Evolutionary conservation across 257 asterid species (phyloP).

Genomic region (Salvia hispanica): DNA sequence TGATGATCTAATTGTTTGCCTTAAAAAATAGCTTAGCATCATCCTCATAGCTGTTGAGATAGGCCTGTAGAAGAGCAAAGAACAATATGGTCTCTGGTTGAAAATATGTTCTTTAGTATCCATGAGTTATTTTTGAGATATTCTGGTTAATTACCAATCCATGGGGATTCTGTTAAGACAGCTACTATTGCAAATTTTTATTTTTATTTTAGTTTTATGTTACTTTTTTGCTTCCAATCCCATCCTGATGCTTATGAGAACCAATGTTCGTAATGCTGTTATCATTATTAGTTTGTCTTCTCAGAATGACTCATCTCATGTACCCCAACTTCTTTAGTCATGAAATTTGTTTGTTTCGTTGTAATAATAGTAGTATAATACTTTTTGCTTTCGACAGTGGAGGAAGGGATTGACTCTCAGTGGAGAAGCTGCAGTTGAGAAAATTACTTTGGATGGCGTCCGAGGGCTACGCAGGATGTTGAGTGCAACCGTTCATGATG

Average conservation of each 20-base stretch:
- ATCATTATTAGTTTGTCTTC: neutral
- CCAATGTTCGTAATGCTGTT: neutral
- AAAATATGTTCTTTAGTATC: neutral
- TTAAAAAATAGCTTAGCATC: neutral
- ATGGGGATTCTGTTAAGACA: slow-evolving; percentile 5
- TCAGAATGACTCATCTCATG: neutral
- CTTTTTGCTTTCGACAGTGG: slow-evolving; percentile 61
- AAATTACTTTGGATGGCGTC: slow-evolving; percentile 86
- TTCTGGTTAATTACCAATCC: slow-evolving; percentile 12
- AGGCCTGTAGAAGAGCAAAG: neutral
- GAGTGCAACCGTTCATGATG: slow-evolving; percentile 98
- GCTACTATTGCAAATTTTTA: neutral
- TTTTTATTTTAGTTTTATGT: neutral
- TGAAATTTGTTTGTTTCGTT: neutral
- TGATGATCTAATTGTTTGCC: no score
- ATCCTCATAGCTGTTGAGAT: neutral
- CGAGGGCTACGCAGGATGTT: slow-evolving; percentile 85
- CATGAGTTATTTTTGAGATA: slow-evolving; percentile 10
- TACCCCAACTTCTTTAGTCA: neutral
- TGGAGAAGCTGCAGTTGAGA: slow-evolving; percentile 93
- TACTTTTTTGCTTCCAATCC: slow-evolving; percentile 18
- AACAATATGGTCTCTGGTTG: neutral
- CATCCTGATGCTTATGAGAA: slow-evolving; percentile 12
- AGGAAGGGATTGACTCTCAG: slow-evolving; percentile 87
- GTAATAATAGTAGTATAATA: neutral